A percentile compares a stretch with the other conserved stretches of the same genome.
Evolutionary conservation across 2,329 filamentous ascomycete genomes (phyloP).

Genomic region (Ophiocordyceps camponoti-rufipedis): DNA sequence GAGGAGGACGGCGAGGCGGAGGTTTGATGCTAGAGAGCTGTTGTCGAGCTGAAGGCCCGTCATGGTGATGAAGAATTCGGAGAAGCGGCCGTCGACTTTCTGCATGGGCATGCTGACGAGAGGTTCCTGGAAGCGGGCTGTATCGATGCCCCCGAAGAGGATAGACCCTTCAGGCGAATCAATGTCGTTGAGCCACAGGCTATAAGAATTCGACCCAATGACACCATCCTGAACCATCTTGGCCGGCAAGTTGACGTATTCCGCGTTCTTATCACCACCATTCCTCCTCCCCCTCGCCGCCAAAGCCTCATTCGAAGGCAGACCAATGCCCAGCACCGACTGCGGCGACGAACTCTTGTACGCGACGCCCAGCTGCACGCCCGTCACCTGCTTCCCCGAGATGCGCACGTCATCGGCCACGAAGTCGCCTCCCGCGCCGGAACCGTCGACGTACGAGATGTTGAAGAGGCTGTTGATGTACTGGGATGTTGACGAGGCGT

Average conservation of each 20-base stretch:
- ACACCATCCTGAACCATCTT: conserved; percentile 40
- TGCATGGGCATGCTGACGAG: conserved; percentile 53
- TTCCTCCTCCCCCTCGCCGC: conserved; percentile 21
- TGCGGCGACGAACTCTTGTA: conserved; percentile 42
- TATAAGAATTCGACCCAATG: conserved; percentile 52
- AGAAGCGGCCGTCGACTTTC: conserved; percentile 27
- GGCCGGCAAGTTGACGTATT: conserved; percentile 52
- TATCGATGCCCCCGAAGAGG: conserved; percentile 60
- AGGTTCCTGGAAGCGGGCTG: conserved; percentile 40
- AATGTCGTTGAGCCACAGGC: conserved; percentile 59
- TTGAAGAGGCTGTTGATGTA: conserved; percentile 65
- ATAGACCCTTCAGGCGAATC: conserved; percentile 47
- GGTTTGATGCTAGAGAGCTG: conserved; percentile 20
- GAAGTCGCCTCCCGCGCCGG: conserved; percentile 62
- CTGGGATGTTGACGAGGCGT: conserved; percentile 56
- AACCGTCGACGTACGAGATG: conserved; percentile 74
- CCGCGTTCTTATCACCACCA: conserved; percentile 24
- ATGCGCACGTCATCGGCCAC: conserved; percentile 53
- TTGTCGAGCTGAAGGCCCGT: conserved; percentile 33
- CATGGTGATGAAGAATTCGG: conserved; percentile 52
- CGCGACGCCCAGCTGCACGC: conserved; percentile 56
- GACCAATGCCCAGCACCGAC: conserved; percentile 76
- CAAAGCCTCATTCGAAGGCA: conserved; percentile 59
- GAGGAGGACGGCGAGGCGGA: conserved; percentile 45
- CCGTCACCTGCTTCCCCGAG: conserved; percentile 29